A percentile compares a stretch with the other conserved stretches of the same genome.
Evolutionary conservation across 2,329 filamentous ascomycete genomes (phyloP).

Genomic region (Monosporascus sp.): DNA sequence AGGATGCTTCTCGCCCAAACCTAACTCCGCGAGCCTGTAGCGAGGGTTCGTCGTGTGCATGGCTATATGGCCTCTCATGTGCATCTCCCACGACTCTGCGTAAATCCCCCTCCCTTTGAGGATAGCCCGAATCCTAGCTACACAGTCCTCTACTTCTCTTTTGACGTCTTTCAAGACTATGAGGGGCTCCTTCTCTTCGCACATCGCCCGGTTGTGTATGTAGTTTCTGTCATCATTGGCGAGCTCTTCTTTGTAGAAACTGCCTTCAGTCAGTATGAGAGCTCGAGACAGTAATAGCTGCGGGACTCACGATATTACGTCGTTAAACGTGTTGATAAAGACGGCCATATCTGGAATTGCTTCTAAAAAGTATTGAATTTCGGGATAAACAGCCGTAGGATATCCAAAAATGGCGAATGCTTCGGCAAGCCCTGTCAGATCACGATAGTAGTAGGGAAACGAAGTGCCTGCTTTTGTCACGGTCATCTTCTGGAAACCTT

Average conservation of each 20-base stretch:
- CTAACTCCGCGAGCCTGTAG: constrained; percentile 13
- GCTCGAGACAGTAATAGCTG: neutral
- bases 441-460: constrained; percentile 15
- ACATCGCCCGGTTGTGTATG: constrained; percentile 12
- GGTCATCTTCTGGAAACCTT: constrained; percentile 11
- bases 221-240: constrained; percentile 12
- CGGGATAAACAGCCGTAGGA: constrained; percentile 12
- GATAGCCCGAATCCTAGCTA: constrained; percentile 8
- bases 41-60: constrained; percentile 16
- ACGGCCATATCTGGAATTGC: constrained; percentile 17
- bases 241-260: constrained; percentile 17
- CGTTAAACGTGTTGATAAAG: constrained; percentile 16
- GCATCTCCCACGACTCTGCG: constrained; percentile 10
- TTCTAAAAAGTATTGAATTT: constrained; percentile 11
- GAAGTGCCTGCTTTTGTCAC: constrained; percentile 9
- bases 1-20: constrained; percentile 13
- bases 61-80: constrained; percentile 11
- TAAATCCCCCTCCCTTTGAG: constrained; percentile 12
- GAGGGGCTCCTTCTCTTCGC: constrained; percentile 2
- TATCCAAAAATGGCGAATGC: constrained; percentile 17
- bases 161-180: constrained; percentile 7
- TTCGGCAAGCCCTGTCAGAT: constrained; percentile 14
- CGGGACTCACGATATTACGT: constrained; percentile 16
- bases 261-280: constrained; percentile 2
- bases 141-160: constrained; percentile 7